phyloP scores from a whole-genome alignment of 495 filamentous ascomycete genomes.

The Echria macrotheca region DNA sequence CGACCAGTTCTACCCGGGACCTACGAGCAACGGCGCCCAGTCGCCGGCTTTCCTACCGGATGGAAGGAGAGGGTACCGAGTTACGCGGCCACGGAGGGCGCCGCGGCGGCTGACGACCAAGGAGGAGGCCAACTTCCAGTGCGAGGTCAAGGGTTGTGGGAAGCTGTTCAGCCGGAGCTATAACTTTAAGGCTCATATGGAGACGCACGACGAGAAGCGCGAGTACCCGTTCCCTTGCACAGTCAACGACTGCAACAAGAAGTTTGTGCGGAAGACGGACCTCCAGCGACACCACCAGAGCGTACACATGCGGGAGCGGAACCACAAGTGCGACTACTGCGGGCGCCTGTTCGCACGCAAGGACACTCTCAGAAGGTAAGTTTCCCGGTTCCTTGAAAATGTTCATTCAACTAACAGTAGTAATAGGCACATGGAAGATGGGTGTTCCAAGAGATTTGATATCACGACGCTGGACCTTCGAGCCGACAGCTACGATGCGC shows the following conservation, averaged over 20 bases:
- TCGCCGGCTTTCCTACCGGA: slow-evolving; percentile 26
- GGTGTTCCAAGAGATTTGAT: slow-evolving; percentile 69
- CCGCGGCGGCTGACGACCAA: slow-evolving; percentile 59
- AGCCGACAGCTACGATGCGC: slow-evolving; percentile 35
- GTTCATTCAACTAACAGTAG: slow-evolving; percentile 12
- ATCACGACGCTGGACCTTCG: slow-evolving; percentile 42
- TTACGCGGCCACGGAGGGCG: slow-evolving; percentile 37
- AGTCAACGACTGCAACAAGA: slow-evolving; percentile 59
- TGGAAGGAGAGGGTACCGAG: slow-evolving; percentile 31
- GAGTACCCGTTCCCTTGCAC: slow-evolving; percentile 66
- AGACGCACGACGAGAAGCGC: slow-evolving; percentile 75
- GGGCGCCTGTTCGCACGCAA: slow-evolving; percentile 71
- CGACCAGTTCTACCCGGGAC: slow-evolving; percentile 35
- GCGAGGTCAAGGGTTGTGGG: slow-evolving; percentile 64
- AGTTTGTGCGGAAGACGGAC: slow-evolving; percentile 80
- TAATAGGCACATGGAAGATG: slow-evolving; percentile 70
- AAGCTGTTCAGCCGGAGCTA: slow-evolving; percentile 80
- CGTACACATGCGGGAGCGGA: slow-evolving; percentile 72
- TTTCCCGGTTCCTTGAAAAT: neutral
- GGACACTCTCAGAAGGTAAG: slow-evolving; percentile 75
- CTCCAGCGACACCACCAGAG: slow-evolving; percentile 76
- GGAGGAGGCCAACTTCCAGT: slow-evolving; percentile 72
- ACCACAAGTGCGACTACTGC: slow-evolving; percentile 67
- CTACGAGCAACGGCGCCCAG: slow-evolving; percentile 11
- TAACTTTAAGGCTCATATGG: slow-evolving; percentile 87